These are phyloP conservation scores for Aureobasidium sp. DNA, from an alignment of 2,329 filamentous ascomycete genomes.

Conservation along the genomic window DNA sequence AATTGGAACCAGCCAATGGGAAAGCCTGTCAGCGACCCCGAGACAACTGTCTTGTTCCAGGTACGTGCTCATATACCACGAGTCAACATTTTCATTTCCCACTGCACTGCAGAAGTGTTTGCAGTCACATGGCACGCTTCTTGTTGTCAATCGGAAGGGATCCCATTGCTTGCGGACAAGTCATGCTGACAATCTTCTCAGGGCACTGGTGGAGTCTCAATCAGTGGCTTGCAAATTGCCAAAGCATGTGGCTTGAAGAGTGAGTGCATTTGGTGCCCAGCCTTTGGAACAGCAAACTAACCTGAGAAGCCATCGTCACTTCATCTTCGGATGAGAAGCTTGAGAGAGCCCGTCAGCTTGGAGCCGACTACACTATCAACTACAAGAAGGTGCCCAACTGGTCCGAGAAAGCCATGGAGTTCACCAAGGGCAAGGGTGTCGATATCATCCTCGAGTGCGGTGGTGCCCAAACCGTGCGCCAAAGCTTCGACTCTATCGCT, in stretches of 20 bases:
- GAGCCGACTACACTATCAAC: slow-evolving; percentile 55
- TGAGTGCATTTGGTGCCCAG: slow-evolving; percentile 27
- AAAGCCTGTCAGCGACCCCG: slow-evolving; percentile 38
- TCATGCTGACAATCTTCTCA: slow-evolving; percentile 17
- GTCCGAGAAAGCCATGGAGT: slow-evolving; percentile 50
- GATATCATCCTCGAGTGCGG: slow-evolving; percentile 48
- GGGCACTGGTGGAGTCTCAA: slow-evolving; percentile 21
- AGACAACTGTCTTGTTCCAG: slow-evolving; percentile 32
- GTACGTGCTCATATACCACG: background rate
- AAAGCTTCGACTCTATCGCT: slow-evolving; percentile 38
- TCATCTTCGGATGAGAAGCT: slow-evolving; percentile 23
- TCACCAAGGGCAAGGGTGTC: slow-evolving; percentile 36
- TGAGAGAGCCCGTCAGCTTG: slow-evolving; percentile 46
- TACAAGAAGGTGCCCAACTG: slow-evolving; percentile 53
- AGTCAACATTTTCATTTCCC: background rate
- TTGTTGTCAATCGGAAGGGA: too few species aligned
- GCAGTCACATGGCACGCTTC: background rate
- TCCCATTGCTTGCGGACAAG: background rate
- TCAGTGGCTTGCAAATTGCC: slow-evolving; percentile 30
- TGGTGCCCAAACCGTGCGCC: slow-evolving; percentile 42
- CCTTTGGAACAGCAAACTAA: slow-evolving; percentile 26
- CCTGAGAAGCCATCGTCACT: slow-evolving; percentile 35
- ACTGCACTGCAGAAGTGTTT: background rate
- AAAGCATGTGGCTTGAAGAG: slow-evolving; percentile 37
- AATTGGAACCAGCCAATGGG: slow-evolving; percentile 54